Evolutionary conservation across 2,329 filamentous ascomycete genomes (phyloP).

Genomic region (Didymella keratinophila): DNA sequence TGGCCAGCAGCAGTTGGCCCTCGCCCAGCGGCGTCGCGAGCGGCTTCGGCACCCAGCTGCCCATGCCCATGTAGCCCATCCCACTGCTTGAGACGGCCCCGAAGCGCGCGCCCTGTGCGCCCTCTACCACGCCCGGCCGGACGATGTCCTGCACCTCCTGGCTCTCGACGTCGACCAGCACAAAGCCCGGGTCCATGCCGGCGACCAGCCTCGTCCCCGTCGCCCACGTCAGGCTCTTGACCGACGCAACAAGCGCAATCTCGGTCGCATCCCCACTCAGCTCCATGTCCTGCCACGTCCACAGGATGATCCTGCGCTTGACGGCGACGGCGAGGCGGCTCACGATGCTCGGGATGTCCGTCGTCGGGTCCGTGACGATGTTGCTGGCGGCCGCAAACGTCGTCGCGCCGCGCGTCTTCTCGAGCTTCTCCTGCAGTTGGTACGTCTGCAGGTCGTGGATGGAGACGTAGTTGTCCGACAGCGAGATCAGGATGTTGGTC

Average conservation of each 20-base stretch:
- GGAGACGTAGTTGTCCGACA: conserved; percentile 89
- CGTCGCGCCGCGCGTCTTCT: conserved; percentile 85
- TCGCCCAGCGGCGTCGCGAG: conserved; percentile 83
- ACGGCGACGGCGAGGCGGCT: conserved; percentile 90
- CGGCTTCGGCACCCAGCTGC: conserved; percentile 89
- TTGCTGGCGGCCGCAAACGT: conserved; percentile 95
- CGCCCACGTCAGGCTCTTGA: conserved; percentile 91
- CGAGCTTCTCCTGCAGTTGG: conserved; percentile 78
- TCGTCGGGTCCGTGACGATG: conserved; percentile 87
- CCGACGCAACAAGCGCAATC: conserved; percentile 79
- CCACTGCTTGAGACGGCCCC: conserved; percentile 80
- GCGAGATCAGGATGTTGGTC: conserved; percentile 85
- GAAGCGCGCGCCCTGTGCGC: conserved; percentile 75
- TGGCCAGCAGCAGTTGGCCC: conserved; percentile 90
- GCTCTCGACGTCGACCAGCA: conserved; percentile 84
- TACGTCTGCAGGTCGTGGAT: conserved; percentile 90
- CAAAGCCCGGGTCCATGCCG: conserved; percentile 90
- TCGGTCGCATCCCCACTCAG: conserved; percentile 76
- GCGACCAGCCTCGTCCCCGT: conserved; percentile 86
- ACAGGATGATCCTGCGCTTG: conserved; percentile 86
- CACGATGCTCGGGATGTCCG: conserved; percentile 90
- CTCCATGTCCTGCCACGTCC: conserved; percentile 97
- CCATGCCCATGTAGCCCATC: conserved; percentile 98
- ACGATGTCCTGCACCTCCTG: conserved; percentile 78
- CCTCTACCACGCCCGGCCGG: conserved; percentile 70